phyloP scores from a whole-genome alignment of 139 green algal species.

The Closterium sp. region DNA sequence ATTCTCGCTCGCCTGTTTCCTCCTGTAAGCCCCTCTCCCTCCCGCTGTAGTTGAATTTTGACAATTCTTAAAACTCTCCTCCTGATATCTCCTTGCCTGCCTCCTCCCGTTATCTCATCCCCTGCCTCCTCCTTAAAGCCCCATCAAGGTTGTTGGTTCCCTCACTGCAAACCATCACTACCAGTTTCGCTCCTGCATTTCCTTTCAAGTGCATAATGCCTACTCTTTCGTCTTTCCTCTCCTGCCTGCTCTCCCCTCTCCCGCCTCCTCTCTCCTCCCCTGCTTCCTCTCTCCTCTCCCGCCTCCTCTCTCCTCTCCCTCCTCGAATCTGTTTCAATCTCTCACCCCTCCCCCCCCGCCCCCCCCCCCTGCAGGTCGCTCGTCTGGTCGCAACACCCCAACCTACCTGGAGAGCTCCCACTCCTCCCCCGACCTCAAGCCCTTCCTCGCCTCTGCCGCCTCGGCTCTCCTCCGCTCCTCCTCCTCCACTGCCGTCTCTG shows the following conservation, averaged over 20 bases:
- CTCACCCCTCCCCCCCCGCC: too few relatives aligned
- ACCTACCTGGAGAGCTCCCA: neutral
- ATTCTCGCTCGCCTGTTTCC: too few relatives aligned
- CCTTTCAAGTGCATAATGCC: too few relatives aligned
- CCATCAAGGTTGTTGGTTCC: too few relatives aligned
- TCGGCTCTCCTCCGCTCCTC: neutral
- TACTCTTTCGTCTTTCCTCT: too few relatives aligned
- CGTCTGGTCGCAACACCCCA: neutral
- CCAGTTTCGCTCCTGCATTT: too few relatives aligned
- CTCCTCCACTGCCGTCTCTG: neutral
- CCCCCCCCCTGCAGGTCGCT: neutral
- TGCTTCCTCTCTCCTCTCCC: neutral
- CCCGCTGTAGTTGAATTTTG: neutral
- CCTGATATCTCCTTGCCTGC: neutral
- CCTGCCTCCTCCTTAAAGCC: too few relatives aligned
- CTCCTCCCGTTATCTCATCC: neutral
- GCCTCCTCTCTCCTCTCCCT: neutral
- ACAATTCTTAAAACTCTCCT: neutral
- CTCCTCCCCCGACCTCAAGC: neutral
- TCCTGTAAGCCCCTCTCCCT: neutral
- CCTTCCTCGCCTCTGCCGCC: neutral
- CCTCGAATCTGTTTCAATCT: neutral
- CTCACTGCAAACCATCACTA: too few relatives aligned
- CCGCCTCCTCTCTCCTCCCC: neutral
- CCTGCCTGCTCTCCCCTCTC: neutral